Percentiles rank a stretch among this genome's conserved stretches.
These are phyloP conservation scores for Yamadazyma blattariae DNA, from an alignment of 1,139 yeast genomes.

Conservation along the genomic window DNA sequence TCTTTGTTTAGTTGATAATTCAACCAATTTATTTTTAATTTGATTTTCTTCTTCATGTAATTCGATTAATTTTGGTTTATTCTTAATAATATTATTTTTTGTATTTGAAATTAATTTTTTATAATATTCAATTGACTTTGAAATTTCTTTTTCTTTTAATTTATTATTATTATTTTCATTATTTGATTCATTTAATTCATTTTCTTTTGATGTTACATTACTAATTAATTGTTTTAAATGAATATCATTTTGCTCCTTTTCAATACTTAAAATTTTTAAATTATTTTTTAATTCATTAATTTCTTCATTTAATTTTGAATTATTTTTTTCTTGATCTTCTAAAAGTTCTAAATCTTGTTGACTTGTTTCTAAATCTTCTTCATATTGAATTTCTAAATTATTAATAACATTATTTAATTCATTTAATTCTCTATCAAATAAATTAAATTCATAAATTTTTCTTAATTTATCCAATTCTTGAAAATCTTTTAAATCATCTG, in stretches of 20 bases:
- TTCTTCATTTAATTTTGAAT: conserved; percentile 47
- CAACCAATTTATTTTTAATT: conserved; percentile 38
- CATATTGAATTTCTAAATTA: conserved; percentile 58
- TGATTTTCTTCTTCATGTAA: conserved; percentile 40
- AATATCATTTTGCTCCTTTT: conserved; percentile 50
- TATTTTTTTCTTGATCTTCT: conserved; percentile 44
- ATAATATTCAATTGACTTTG: conserved; percentile 19
- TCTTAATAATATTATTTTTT: conserved; percentile 19
- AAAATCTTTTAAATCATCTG: conserved; percentile 66
- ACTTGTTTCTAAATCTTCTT: conserved; percentile 45
- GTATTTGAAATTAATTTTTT: conserved; percentile 19
- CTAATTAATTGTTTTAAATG: conserved; percentile 46
- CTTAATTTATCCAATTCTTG: conserved; percentile 67
- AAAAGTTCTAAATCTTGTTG: conserved; percentile 43
- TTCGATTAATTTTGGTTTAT: conserved; percentile 42
- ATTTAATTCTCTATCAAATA: conserved; percentile 73
- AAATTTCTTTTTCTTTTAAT: conserved; percentile 15
- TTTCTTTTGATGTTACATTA: conserved; percentile 40
- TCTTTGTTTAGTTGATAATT: conserved; percentile 54
- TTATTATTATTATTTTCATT: conserved; percentile 14
- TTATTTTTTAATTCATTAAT: conserved; percentile 39
- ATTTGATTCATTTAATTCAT: conserved; percentile 30
- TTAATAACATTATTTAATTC: conserved; percentile 63
- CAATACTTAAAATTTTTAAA: conserved; percentile 43
- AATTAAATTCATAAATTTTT: conserved; percentile 70